These are phyloP conservation scores for Apophysomyces sp. DNA, from an alignment of 371 early-diverging fungal species.

Conservation along the genomic window DNA sequence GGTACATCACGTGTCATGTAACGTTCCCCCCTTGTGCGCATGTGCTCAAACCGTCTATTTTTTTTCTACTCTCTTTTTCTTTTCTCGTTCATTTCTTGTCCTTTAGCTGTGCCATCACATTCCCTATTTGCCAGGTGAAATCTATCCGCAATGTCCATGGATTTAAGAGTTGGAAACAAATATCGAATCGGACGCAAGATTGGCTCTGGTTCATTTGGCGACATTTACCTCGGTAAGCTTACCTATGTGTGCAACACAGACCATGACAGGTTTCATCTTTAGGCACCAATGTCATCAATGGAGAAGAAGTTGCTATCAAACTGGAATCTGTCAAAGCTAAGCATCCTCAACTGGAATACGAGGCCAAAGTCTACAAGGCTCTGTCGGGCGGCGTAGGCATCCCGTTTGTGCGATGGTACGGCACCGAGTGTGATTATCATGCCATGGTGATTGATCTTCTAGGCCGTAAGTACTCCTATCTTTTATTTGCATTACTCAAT, in stretches of 20 bases:
- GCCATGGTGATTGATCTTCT: slow-evolving; percentile 99
- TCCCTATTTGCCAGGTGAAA: background rate
- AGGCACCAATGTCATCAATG: slow-evolving; percentile 89
- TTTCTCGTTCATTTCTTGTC: background rate
- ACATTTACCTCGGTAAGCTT: slow-evolving; percentile 92
- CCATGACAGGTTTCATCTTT: background rate
- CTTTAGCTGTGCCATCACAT: background rate
- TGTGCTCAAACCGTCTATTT: background rate
- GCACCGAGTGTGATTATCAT: slow-evolving; percentile 91
- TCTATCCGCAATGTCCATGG: slow-evolving; percentile 21
- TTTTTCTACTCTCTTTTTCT: background rate
- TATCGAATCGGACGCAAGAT: slow-evolving; percentile 97
- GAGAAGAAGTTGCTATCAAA: slow-evolving; percentile 97
- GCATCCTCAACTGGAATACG: slow-evolving; percentile 98
- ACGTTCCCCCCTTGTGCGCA: background rate
- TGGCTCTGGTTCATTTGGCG: slow-evolving; percentile 99
- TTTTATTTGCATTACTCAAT: background rate
- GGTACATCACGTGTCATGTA: too few relatives aligned
- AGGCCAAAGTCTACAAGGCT: slow-evolving; percentile 93
- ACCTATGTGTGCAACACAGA: background rate
- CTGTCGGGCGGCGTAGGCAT: slow-evolving; percentile 96
- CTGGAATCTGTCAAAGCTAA: slow-evolving; percentile 90
- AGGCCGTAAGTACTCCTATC: slow-evolving; percentile 65
- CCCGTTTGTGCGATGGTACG: slow-evolving; percentile 94
- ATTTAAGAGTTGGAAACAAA: slow-evolving; percentile 85